Conservation (phyloP, 2,329 filamentous ascomycete genomes). For the Cordyceps pruinosa region DNA sequence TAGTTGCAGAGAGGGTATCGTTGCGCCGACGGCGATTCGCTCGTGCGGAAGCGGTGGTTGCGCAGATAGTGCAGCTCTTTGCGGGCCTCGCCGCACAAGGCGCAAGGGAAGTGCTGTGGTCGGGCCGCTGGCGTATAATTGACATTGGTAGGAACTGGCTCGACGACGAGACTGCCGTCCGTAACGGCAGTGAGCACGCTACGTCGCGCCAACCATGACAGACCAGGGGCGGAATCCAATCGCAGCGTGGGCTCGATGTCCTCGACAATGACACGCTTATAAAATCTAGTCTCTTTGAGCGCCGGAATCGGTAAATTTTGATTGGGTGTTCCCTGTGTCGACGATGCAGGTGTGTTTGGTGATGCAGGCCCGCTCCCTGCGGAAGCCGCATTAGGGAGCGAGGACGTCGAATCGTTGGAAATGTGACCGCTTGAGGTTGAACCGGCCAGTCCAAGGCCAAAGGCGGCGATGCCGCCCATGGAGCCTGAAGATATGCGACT, state of each 20-base stretch:
- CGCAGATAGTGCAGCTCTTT: constrained; percentile 65
- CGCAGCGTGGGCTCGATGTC: constrained; percentile 93
- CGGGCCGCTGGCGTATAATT: constrained; percentile 43
- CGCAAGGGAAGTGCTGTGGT: constrained; percentile 61
- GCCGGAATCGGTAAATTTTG: constrained; percentile 41
- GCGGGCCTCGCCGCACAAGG: constrained; percentile 79
- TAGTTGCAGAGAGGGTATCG: constrained; percentile 86
- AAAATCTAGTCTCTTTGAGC: constrained; percentile 88
- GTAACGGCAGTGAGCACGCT: constrained; percentile 77
- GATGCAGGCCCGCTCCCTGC: constrained; percentile 50
- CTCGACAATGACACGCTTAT: constrained; percentile 80
- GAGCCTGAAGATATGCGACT: constrained; percentile 68
- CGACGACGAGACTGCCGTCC: constrained; percentile 80
- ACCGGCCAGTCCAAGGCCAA: constrained; percentile 39
- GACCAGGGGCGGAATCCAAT: constrained; percentile 78
- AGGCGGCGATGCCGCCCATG: constrained; percentile 42
- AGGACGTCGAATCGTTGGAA: constrained; percentile 55
- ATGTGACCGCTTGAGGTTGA: constrained; percentile 41
- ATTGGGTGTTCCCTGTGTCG: constrained; percentile 36
- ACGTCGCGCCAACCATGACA: constrained; percentile 88
- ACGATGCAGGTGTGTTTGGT: constrained; percentile 48
- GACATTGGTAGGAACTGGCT: constrained; percentile 65
- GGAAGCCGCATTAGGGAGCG: constrained; percentile 41
- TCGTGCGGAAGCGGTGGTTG: constrained; percentile 82
- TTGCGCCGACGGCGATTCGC: constrained; percentile 78